These are phyloP conservation scores for Euphorbia corollata DNA, from an alignment of 441 rosid genomes.

Conservation along the genomic window DNA sequence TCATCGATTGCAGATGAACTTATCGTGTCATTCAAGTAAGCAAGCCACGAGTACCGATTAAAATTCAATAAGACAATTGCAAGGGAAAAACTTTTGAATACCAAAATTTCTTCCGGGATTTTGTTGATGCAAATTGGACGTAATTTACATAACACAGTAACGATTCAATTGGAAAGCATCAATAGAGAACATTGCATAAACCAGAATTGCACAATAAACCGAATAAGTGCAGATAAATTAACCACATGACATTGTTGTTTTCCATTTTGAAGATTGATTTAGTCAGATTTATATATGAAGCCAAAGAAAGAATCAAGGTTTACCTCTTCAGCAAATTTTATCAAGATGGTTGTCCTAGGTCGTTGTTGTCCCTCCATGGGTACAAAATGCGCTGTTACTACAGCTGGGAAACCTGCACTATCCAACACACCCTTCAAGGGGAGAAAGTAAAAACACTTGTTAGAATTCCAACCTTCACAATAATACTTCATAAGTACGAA, in stretches of 20 bases:
- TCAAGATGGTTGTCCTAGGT: conserved; percentile 87
- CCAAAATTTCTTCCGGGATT: neutral
- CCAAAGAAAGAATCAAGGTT: neutral
- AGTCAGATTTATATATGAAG: neutral
- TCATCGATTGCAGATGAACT: neutral
- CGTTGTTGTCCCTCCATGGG: conserved; percentile 94
- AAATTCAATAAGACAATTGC: neutral
- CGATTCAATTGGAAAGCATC: neutral
- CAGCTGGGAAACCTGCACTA: conserved; percentile 84
- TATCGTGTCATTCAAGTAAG: too few relatives aligned
- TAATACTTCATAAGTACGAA: conserved; percentile 7
- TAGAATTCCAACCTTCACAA: conserved; percentile 18
- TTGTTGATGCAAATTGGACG: too few relatives aligned
- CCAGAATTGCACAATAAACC: neutral
- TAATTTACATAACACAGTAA: neutral
- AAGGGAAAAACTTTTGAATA: neutral
- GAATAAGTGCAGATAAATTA: neutral
- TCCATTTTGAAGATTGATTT: neutral
- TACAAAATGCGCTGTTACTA: conserved; percentile 96
- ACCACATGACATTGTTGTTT: neutral
- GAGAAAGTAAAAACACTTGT: conserved; percentile 8
- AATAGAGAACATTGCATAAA: neutral
- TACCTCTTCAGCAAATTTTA: conserved; percentile 96
- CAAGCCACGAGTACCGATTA: neutral
- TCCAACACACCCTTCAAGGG: conserved; percentile 79